These are phyloP conservation scores for Begonia fuchsioides DNA, from an alignment of 306 rosid species.

Conservation along the genomic window DNA sequence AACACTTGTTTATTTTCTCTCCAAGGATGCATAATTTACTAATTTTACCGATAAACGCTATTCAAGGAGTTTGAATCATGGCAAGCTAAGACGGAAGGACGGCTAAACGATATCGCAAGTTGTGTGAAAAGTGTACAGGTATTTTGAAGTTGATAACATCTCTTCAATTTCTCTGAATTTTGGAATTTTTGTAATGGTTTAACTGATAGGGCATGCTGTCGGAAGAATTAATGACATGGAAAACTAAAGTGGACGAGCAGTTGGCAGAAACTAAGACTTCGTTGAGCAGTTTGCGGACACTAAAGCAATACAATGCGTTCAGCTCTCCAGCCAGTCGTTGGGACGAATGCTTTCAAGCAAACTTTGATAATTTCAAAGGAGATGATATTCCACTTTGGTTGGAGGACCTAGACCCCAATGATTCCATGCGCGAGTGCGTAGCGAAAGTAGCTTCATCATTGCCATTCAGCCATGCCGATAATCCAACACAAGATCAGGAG, in stretches of 20 bases:
- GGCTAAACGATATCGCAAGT: conserved; percentile 33
- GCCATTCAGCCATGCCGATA: background rate
- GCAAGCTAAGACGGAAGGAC: conserved; percentile 40
- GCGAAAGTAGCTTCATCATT: background rate
- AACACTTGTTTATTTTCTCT: conserved; percentile 2
- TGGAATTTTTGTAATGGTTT: background rate
- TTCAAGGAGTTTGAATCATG: conserved; percentile 46
- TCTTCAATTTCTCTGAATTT: background rate
- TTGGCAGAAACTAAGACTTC: conserved; percentile 37
- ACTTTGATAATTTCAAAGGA: background rate
- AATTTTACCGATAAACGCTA: conserved; percentile 22
- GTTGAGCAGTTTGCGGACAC: conserved; percentile 11
- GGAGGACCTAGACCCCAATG: background rate
- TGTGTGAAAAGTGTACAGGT: conserved; percentile 73
- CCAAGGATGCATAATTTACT: conserved; percentile 9
- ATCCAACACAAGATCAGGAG: background rate
- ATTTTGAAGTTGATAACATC: conserved; percentile 4
- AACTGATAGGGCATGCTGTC: conserved; percentile 40
- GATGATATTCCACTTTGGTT: background rate
- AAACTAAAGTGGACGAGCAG: conserved; percentile 51
- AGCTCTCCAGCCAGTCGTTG: background rate
- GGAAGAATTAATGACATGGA: conserved; percentile 50
- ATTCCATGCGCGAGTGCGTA: background rate
- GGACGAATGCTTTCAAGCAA: background rate
- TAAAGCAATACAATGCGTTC: background rate